These are phyloP conservation scores for Arthroderma uncinatum DNA, from an alignment of 2,329 filamentous ascomycete species.

Conservation along the genomic window DNA sequence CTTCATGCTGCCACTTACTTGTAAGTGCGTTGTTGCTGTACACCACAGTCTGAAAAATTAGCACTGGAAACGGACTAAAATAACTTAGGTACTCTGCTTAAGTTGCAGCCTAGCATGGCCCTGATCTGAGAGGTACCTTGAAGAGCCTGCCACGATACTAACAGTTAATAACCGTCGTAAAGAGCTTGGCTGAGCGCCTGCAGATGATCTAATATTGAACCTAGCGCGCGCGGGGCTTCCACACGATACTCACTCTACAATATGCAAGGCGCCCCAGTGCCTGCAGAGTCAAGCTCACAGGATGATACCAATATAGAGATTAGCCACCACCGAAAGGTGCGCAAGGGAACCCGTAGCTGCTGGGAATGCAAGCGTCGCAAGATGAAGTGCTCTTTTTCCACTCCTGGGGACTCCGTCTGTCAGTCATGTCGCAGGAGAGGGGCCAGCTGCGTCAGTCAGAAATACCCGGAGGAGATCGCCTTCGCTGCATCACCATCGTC, in stretches of 20 bases:
- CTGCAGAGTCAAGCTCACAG: not conserved
- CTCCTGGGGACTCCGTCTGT: constrained; percentile 17
- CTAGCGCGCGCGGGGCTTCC: not conserved
- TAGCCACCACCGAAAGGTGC: constrained; percentile 18
- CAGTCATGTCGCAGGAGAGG: constrained; percentile 22
- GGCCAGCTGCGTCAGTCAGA: constrained; percentile 37
- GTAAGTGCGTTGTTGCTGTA: too few relatives aligned
- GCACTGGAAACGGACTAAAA: too few relatives aligned
- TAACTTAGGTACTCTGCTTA: too few relatives aligned
- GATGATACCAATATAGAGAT: not conserved
- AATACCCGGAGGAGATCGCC: constrained; percentile 31
- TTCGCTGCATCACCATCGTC: not conserved
- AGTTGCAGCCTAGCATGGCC: too few relatives aligned
- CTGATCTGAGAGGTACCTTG: too few relatives aligned
- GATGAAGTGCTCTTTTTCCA: constrained; percentile 24
- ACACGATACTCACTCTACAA: too few relatives aligned
- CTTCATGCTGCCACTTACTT: too few relatives aligned
- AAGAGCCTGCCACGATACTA: too few relatives aligned
- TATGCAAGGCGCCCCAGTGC: not conserved
- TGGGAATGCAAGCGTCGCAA: constrained; percentile 27
- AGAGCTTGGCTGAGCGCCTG: too few relatives aligned
- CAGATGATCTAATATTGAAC: not conserved
- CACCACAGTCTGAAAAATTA: too few relatives aligned
- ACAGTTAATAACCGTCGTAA: too few relatives aligned
- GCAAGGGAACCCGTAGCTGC: constrained; percentile 28